A percentile compares a stretch with the other conserved stretches of the same genome.
phyloP scores from a whole-genome alignment of 1,284 basidiomycete genomes.

The Bondarzewia mesenterica region DNA sequence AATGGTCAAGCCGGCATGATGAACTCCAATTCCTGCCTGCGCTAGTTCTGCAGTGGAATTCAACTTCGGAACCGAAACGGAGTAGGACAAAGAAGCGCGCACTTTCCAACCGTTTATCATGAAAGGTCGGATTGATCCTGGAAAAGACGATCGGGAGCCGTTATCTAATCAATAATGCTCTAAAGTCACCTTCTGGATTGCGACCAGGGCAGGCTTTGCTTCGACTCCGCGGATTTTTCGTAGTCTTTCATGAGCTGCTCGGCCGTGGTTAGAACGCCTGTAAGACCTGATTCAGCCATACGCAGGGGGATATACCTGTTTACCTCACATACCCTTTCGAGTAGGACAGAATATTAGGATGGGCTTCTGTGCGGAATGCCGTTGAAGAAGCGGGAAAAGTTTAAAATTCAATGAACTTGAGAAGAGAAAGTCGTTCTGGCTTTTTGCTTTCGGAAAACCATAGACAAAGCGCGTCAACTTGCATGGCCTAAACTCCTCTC shows the following conservation, averaged over 20 bases:
- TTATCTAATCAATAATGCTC: constrained; percentile 1
- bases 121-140: constrained; percentile 47
- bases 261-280: constrained; percentile 67
- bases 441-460: constrained; percentile 47
- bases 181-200: constrained; percentile 36
- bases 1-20: constrained; percentile 78
- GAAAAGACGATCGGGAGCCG: background rate
- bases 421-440: constrained; percentile 79
- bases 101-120: constrained; percentile 59
- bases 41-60: constrained; percentile 39
- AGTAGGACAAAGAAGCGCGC: constrained; percentile 9
- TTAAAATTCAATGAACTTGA: constrained; percentile 66
- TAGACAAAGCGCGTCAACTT: constrained; percentile 68
- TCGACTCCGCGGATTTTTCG: constrained; percentile 42
- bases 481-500: constrained; percentile 85
- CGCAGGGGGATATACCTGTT: too few relatives aligned
- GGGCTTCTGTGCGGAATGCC: constrained; percentile 69
- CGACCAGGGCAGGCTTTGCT: constrained; percentile 56
- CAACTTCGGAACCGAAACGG: background rate
- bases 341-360: constrained; percentile 84
- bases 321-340: constrained; percentile 68
- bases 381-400: constrained; percentile 62
- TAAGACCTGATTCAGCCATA: background rate
- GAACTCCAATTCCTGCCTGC: constrained; percentile 67
- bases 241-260: constrained; percentile 70